Evolutionary conservation across 2,329 filamentous ascomycete genomes (phyloP), one percentile per base, ranked within the genome.

Genomic region (Ophiocordyceps camponoti-leonardi): DNA sequence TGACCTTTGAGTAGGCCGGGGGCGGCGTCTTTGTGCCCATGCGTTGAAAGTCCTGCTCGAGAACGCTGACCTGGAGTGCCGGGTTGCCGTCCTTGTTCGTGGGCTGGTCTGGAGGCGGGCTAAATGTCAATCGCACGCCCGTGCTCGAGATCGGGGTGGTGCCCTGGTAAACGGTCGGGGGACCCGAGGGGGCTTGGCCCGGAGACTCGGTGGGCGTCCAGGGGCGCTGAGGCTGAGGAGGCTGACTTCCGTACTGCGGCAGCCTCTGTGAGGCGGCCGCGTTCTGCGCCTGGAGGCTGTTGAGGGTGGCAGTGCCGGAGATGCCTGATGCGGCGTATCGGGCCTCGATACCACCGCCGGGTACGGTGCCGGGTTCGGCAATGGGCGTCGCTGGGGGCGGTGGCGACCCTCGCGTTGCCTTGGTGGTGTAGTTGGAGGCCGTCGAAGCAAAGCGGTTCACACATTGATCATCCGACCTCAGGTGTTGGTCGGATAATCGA

Each of bases 171-270:
- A 94, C 83, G 0, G 84, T 87, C 1, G 90, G 87, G 28, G 87
- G 87, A 0, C 88, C 88, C 65, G 94, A 86, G 6, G 86, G 86
- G 45, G 87, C 82, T 49, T 81, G 81, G 30, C 86, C 87, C 1
- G 88, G 87, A 47, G 80, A 74, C 60, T 98, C 92, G 3, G 92
- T 96, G 1, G 92, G 92, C 11, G 90, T 96, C 92, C 90, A 96
- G 28, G 88, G 88, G 43, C 90, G 56, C 46, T 60, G 62, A 23
- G 54, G 52, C 10, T 52, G 51, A 28, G 61, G 61, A n/a, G 53
- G 50, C 41, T 63, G 61, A 44, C 59, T 59, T 20, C 72, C 75
- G 59, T 94, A 95, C 48, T 92, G 85, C 35, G 86, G 83, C 49
- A 83, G 67, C 52, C 88, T 75, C 59, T 92, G 86, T 26, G 85